Evolutionary conservation across 495 filamentous ascomycete genomes (phyloP), one percentile per base, ranked within the genome.

Genomic region (Neurospora sp.): DNA sequence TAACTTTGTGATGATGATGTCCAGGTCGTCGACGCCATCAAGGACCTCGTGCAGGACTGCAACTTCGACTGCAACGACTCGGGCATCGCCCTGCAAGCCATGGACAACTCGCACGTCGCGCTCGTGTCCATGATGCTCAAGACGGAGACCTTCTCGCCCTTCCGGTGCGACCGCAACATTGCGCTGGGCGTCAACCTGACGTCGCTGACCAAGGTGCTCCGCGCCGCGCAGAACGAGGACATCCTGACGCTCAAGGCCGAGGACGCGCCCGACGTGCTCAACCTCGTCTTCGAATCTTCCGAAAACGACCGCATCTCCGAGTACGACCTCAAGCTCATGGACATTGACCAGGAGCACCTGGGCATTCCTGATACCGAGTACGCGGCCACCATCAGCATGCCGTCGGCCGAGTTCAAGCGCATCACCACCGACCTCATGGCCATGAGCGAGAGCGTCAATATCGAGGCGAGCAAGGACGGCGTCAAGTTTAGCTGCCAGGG

Each of bases 31-130:
- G 96, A 98, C 83, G 93, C 96, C 74, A 97, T 99, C 90, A 98
- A 97, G 85, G 96, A 99, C 79, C 90, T 99, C 38, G 96, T 99
- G 70, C 96, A 98, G 85, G 95, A 98, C 86, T 98, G 96, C 90
- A 99, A 99, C 86, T 99, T 99, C 85, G 96, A 99, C 86, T 99
- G 96, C 92, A 99, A 98, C 91, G 96, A 99, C 88, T 93, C 93
- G 75, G 96, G 96, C 71, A 95, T 99, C 82, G 94, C 94, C 71
- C 92, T 99, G 39, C 96, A 99, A 85, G 96, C 96, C 78, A 99
- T 99, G 96, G 96, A 99, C 86, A 99, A 97, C 88, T 97, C 95
- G 73, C 96, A 99, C 86, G 96, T 99, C 81, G 96, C 96, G 71
- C 92, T 99, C 69, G 96, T 99, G 44, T 97, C 96, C 73, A 98